A percentile compares a stretch with the other conserved stretches of the same genome.
Conservation (phyloP, 257 asterid species). For the Anisodus acutangulus region DNA sequence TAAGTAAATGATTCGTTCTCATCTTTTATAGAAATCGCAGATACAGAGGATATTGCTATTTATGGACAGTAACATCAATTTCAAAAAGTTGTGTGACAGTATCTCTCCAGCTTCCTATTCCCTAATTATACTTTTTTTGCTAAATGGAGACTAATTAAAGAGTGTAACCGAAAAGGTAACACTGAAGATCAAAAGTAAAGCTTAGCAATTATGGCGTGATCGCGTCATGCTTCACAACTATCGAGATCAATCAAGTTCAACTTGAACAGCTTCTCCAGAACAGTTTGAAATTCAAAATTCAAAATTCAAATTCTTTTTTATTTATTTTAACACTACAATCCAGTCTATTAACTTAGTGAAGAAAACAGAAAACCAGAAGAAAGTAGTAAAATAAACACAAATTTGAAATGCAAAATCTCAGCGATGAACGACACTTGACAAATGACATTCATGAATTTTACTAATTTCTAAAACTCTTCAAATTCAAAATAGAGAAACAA, state of each 20-base stretch:
- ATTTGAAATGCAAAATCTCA: not conserved
- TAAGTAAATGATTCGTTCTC: not conserved
- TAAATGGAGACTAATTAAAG: not conserved
- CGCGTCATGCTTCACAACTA: not conserved
- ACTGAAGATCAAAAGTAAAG: not conserved
- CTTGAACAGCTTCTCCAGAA: not conserved
- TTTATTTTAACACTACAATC: not conserved
- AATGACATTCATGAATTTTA: no score
- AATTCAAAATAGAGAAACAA: no score
- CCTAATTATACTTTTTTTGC: no score
- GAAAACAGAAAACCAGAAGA: no score
- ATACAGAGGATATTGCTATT: not conserved
- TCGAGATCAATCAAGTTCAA: conserved; percentile 19
- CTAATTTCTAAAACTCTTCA: no score
- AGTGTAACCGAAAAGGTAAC: not conserved
- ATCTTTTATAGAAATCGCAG: not conserved
- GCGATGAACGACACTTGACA: no score
- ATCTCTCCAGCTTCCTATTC: not conserved
- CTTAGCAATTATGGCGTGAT: not conserved
- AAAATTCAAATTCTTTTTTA: no score
- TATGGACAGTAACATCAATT: not conserved
- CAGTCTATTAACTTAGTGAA: no score
- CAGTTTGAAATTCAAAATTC: not conserved
- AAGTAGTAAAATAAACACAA: not conserved
- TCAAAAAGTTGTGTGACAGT: not conserved